Base-by-base conservation (phyloP, 78 protist species). In the Monosiga brevicollis region DNA sequence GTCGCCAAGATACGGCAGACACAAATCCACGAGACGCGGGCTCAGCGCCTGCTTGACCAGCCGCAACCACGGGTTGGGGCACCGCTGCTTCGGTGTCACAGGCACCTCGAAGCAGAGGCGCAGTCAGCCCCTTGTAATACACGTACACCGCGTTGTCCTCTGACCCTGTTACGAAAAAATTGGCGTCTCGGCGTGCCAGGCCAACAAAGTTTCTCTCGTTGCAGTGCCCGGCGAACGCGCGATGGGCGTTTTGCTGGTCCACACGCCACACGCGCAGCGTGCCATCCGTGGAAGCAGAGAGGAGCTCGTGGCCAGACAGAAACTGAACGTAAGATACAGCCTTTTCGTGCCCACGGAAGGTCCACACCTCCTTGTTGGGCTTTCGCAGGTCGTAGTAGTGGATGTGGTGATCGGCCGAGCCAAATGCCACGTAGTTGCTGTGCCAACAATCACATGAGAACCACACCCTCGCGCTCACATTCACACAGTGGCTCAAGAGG, bases 201-300 rank as follows among this genome's bases (percentile, higher is more conserved):
- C 94, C 94, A 38, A 91, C 94, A 82, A 91, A 91, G 81, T 91
- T 91, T 84, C 84, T 86, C 71, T 88, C 91, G 83, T 91, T 91
- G 42, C 87, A 43, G 83, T 91, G 94, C 23, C 94, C 94, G 26
- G 83, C 81, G 76, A 83, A 87, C 25, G 87, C 82, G 32, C 92
- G 80, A 0, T 78, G 73, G 42, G 84, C 78, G 41, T 85, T 87
- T 34, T 42, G 77, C 70, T 35, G 36, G 79, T 78, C 42, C 1
- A 87, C 86, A 77, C 74, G 39, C 90, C 88, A 84, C 25, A 86
- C n/a, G 75, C 78, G 83, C 40, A 86, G 73, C 29, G 90, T 87
- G 35, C 88, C 76, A 76, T 89, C 88, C 36, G 92, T 89, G n/a
- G 87, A 89, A n/a, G 94, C 94, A 1, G 91, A 86, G 32, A 87